Evolutionary conservation across 2,329 filamentous ascomycete genomes (phyloP), one percentile per base, ranked within the genome.

Genomic region (Bipolaris oryzae): DNA sequence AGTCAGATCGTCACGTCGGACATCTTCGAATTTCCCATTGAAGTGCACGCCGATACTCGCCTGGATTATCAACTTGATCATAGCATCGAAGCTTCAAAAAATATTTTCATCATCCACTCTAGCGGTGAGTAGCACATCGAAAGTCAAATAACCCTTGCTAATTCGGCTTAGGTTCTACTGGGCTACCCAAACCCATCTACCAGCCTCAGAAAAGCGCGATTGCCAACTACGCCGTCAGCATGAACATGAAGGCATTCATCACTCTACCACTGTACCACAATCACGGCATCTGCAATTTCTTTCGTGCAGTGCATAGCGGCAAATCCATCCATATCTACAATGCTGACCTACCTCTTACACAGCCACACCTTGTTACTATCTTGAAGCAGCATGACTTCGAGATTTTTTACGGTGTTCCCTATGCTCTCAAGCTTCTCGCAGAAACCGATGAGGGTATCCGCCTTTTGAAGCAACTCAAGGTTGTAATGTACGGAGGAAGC

Each of bases 321-420:
- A 67, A 68, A 43, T 63, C 64, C 15, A 69, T 69, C n/a, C 62
- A 65, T 18, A 58, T 66, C 3, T 67, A 67, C 54, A 69, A 71
- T n/a, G 63, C 64, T 20, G 64, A 66, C 31, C 46, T 69, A 2
- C 68, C 67, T 3, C 57, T 69, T 11, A 69, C 68, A 13, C 60
- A 62, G 47, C 48, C 47, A 15, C 54, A 65, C 38, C 47, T 69
- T 3, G 62, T 58, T 13, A 59, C 46, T 1, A 66, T 67, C 4
- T 37, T 70, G 11, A 50, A 55, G 3, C 49, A 62, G 20, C 61
- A 67, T 46, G 44, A 78, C 3, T 79, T 81, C 2, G 79, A 88
- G 57, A 83, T 84, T n/a, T 83, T 89, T 43, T 83, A 87, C 53
- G 81, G 79, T 2, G 87, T 89, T 0, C 87, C 87, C 0, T 89